phyloP scores from a whole-genome alignment of 192 early-diverging fungal species.

The Phlyctochytrium planicorne region DNA sequence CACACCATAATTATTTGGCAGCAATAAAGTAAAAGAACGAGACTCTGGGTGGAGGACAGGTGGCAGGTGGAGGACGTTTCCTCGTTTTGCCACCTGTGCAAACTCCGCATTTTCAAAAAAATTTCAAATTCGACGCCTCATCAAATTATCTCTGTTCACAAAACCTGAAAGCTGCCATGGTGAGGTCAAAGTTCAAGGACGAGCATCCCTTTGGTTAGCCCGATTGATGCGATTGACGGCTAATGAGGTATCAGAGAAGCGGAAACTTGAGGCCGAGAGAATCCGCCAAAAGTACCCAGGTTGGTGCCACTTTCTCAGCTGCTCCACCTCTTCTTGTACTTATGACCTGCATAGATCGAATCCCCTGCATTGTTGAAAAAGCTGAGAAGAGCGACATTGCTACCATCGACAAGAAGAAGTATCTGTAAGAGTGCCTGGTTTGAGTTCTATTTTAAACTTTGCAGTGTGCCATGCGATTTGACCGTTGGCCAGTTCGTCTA shows the following conservation, averaged over 20 bases:
- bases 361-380: slow-evolving; percentile 77
- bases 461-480: slow-evolving; percentile 84
- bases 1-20: slow-evolving; percentile 74
- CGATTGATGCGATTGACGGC: neutral
- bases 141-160: too few species aligned
- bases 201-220: slow-evolving; percentile 90
- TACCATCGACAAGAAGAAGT: slow-evolving; percentile 99
- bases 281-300: slow-evolving; percentile 95
- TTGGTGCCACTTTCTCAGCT: neutral
- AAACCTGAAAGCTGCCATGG: neutral
- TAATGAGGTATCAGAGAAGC: slow-evolving; percentile 69
- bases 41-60: too few species aligned
- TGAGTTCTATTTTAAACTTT: neutral
- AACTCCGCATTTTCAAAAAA: too few species aligned
- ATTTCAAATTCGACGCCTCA: too few species aligned
- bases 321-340: slow-evolving; percentile 62
- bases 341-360: slow-evolving; percentile 30
- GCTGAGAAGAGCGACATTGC: slow-evolving; percentile 97
- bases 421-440: slow-evolving; percentile 51
- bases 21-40: neutral
- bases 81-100: too few species aligned
- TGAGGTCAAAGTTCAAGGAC: slow-evolving; percentile 87
- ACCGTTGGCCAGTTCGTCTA: slow-evolving; percentile 98
- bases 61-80: too few species aligned
- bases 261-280: slow-evolving; percentile 93